Evolutionary conservation across 129 eudicot species (phyloP).

Genomic region (Deinandra increscens): DNA sequence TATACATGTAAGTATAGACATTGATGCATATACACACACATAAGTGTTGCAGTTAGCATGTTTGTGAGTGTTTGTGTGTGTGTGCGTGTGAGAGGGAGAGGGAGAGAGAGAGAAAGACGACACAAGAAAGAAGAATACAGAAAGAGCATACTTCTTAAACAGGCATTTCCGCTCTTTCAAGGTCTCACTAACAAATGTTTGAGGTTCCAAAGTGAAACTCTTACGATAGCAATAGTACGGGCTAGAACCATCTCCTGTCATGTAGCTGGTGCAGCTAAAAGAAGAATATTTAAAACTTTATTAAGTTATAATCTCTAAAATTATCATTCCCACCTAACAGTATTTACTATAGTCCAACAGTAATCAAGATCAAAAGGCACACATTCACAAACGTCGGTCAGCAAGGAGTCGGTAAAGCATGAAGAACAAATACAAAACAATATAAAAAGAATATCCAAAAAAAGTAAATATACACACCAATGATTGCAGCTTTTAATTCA

Average conservation of each 20-base stretch:
- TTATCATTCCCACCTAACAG: not conserved
- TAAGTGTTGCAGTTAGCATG: constrained; percentile 9
- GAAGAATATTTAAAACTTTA: constrained; percentile 16
- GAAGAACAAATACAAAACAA: not conserved
- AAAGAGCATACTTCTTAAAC: constrained; percentile 42
- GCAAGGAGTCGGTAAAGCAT: constrained; percentile 10
- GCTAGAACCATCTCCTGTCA: constrained; percentile 36
- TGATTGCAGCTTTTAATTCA: constrained; percentile 14
- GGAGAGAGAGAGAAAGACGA: not conserved
- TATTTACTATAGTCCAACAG: constrained; percentile 13
- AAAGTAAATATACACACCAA: not conserved
- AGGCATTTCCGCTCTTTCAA: constrained; percentile 50
- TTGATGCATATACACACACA: not conserved
- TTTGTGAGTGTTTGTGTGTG: not conserved
- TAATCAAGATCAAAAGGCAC: constrained; percentile 15
- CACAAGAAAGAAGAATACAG: constrained; percentile 6
- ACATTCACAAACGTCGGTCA: not conserved
- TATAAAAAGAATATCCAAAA: not conserved
- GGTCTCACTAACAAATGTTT: constrained; percentile 30
- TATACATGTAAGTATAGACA: constrained; percentile 1
- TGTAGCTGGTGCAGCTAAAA: constrained; percentile 38
- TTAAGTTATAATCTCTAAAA: constrained; percentile 12
- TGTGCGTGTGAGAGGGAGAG: too few relatives aligned
- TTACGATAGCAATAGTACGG: constrained; percentile 34
- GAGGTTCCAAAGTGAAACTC: constrained; percentile 35